Percentiles rank a stretch among this genome's conserved stretches.
phyloP scores from a whole-genome alignment of 2,329 filamentous ascomycete species.

The Diplodia seriata region DNA sequence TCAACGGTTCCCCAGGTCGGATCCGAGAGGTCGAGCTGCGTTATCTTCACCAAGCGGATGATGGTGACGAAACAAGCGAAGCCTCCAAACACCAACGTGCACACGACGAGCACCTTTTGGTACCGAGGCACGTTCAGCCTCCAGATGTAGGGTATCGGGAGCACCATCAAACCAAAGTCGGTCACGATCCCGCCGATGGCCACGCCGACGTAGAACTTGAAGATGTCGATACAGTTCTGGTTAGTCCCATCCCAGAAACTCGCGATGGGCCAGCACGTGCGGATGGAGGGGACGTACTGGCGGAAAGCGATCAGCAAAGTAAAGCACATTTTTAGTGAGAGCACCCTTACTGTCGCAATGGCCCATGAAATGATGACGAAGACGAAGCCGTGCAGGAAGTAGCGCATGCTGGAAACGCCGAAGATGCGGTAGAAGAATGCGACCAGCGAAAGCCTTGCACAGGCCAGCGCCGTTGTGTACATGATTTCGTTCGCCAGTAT shows the following conservation, averaged over 20 bases:
- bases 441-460: neutral
- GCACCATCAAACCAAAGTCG: conserved; percentile 1
- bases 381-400: neutral
- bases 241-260: neutral
- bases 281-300: neutral
- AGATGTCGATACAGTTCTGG: neutral
- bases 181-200: neutral
- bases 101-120: neutral
- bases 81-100: neutral
- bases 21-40: neutral
- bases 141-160: neutral
- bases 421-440: conserved; percentile 1
- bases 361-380: conserved; percentile 5
- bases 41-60: neutral
- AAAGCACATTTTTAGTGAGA: neutral
- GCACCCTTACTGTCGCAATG: neutral
- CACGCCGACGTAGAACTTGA: neutral
- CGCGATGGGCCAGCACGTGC: conserved; percentile 1
- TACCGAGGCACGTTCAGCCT: neutral
- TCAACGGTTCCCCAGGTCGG: conserved; percentile 6
- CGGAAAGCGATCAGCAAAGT: neutral
- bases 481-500: neutral
- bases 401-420: neutral
- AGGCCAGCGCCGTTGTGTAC: neutral
- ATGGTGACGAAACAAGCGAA: conserved; percentile 10